Conservation (phyloP, 78 protist genomes). For the Dictyostelium brefeldianum region DNA sequence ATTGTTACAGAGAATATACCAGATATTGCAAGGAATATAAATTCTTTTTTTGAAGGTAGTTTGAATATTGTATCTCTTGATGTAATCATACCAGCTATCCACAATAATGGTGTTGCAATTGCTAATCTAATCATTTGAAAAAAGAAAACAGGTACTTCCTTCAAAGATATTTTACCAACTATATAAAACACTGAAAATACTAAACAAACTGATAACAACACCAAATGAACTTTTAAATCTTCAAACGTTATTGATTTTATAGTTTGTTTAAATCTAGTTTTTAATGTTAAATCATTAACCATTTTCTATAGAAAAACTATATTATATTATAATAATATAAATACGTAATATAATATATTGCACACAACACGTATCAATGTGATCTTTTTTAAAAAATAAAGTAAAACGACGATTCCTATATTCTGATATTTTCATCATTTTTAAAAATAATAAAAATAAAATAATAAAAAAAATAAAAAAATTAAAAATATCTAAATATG, state of each 20-base stretch:
- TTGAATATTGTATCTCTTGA: not conserved
- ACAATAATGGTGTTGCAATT: constrained; percentile 55
- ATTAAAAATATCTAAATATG: no score
- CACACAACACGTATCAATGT: no score
- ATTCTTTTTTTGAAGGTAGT: constrained; percentile 32
- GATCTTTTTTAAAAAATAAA: not conserved
- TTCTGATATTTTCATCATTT: no score
- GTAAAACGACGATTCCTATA: not conserved
- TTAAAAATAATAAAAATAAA: no score
- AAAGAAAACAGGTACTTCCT: constrained; percentile 15
- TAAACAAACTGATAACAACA: constrained; percentile 41
- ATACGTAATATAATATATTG: no score
- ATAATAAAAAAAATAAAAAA: no score
- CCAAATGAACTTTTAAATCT: constrained; percentile 42
- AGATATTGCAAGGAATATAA: constrained; percentile 11
- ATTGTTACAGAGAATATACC: constrained; percentile 50
- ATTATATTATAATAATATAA: no score
- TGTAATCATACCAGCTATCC: constrained; percentile 25
- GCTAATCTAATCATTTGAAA: constrained; percentile 32
- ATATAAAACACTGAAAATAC: constrained; percentile 64
- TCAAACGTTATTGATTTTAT: not conserved
- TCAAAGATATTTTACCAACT: constrained; percentile 10
- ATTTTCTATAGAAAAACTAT: not conserved
- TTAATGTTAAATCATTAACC: constrained; percentile 37
- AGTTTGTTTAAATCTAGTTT: constrained; percentile 24